Evolutionary conservation across 2,329 filamentous ascomycete genomes (phyloP), one percentile per base, ranked within the genome.

Genomic region (Magnaporthiopsis poae): DNA sequence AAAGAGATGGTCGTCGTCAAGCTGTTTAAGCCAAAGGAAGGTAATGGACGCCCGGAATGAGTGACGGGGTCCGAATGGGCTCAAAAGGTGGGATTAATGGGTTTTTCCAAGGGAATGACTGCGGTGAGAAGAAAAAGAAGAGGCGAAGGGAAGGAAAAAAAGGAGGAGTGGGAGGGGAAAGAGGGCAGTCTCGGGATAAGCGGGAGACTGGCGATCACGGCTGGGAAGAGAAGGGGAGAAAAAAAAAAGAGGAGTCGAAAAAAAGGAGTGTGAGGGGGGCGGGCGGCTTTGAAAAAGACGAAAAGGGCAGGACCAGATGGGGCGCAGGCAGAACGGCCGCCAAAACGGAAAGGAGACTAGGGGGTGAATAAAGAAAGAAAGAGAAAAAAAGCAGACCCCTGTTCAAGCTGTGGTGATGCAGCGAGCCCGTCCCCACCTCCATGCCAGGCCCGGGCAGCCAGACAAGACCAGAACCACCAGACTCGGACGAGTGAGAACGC

Each of bases 31-130:
- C 70, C 70, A 69, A 77, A 74, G 56, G 76, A 77, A 75, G 77
- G 80, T 74, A 79, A 80, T 77, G 75, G 76, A 71, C 77, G 77
- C 76, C 76, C 80, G 75, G 82, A 83, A 82, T 74, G 81, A 83
- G 79, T 83, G 81, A 73, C 80, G 80, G 80, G 78, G 74, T 75
- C 77, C 77, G 73, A 74, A 72, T 69, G 69, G 73, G 75, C 72
- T 75, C 76, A 76, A 72, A 73, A 76, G 77, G 39, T 15, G 39
- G 72, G 72, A 71, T 70, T 67, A 73, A 60, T 52, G 27, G 62
- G 29, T 31, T 31, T 65, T 71, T 75, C 75, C 76, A 82, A 83
- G 81, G 76, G 80, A 83, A 77, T 77, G 81, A 83, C 80, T 82
- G 75, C 75, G 73, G 73, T 75, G 78, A 81, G 78, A 46, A 46